Conservation (phyloP, 805 yeast genomes). For the Candida orba region DNA sequence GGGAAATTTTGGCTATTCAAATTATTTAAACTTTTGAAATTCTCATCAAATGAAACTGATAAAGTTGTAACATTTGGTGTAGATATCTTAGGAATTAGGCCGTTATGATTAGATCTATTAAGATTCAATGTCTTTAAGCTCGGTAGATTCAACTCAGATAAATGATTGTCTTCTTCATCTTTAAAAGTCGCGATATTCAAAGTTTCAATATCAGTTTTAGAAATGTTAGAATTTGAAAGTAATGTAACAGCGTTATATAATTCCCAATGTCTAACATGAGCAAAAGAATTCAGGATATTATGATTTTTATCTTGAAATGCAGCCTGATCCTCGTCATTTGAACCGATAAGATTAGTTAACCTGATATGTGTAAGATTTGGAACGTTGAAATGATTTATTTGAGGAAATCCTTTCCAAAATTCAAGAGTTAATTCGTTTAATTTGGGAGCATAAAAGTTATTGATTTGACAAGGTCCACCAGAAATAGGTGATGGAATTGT, state of each 20-base stretch:
- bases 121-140: constrained; percentile 1
- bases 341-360: constrained; percentile 4
- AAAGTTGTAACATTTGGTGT: constrained; percentile 1
- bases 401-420: constrained; percentile 4
- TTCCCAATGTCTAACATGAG: constrained; percentile 6
- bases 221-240: neutral
- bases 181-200: constrained; percentile 4
- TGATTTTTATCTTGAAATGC: neutral
- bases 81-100: constrained; percentile 2
- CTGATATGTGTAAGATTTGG: constrained; percentile 6
- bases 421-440: constrained; percentile 7
- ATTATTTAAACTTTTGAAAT: neutral
- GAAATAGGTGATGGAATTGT: neutral
- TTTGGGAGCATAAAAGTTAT: constrained; percentile 2
- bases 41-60: constrained; percentile 3
- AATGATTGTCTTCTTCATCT: constrained; percentile 3
- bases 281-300: neutral
- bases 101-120: constrained; percentile 3
- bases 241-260: constrained; percentile 1
- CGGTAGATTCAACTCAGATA: neutral
- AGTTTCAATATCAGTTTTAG: neutral
- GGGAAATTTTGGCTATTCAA: neutral
- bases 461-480: neutral
- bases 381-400: neutral
- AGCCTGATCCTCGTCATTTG: neutral